phyloP scores from a whole-genome alignment of 805 yeast genomes.

The Cyberlindnera samutprakarnensis region DNA sequence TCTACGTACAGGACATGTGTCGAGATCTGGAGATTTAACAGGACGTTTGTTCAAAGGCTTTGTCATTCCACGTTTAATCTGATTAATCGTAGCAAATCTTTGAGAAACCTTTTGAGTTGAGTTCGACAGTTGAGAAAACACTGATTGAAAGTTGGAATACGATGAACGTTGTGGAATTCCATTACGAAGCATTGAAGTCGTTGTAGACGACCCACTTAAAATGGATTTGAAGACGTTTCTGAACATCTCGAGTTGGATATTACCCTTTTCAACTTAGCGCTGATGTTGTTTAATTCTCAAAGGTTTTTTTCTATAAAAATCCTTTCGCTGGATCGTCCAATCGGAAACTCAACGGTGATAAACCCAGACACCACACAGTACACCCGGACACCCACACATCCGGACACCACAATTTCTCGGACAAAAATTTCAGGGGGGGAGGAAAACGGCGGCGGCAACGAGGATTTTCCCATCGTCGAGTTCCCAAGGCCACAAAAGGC shows the following conservation, averaged over 20 bases:
- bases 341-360: too few relatives aligned
- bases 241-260: too few relatives aligned
- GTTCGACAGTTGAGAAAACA: constrained; percentile 4
- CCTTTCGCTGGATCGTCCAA: too few relatives aligned
- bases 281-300: too few relatives aligned
- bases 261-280: too few relatives aligned
- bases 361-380: too few relatives aligned
- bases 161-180: constrained; percentile 4
- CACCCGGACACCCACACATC: background rate
- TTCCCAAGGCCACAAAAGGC: too few relatives aligned
- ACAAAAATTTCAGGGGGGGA: too few relatives aligned
- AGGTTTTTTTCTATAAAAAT: too few relatives aligned
- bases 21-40: constrained; percentile 74
- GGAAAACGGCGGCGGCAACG: too few relatives aligned
- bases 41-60: constrained; percentile 41
- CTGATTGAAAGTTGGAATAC: constrained; percentile 7
- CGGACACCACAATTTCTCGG: background rate
- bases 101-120: constrained; percentile 13
- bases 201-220: constrained; percentile 10
- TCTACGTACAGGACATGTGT: constrained; percentile 75
- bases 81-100: constrained; percentile 63
- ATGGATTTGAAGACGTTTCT: constrained; percentile 21
- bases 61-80: constrained; percentile 59
- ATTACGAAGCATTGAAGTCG: constrained; percentile 12
- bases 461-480: too few relatives aligned